phyloP scores from a whole-genome alignment of 2,329 filamentous ascomycete species.

The Monosporascus sp. region DNA sequence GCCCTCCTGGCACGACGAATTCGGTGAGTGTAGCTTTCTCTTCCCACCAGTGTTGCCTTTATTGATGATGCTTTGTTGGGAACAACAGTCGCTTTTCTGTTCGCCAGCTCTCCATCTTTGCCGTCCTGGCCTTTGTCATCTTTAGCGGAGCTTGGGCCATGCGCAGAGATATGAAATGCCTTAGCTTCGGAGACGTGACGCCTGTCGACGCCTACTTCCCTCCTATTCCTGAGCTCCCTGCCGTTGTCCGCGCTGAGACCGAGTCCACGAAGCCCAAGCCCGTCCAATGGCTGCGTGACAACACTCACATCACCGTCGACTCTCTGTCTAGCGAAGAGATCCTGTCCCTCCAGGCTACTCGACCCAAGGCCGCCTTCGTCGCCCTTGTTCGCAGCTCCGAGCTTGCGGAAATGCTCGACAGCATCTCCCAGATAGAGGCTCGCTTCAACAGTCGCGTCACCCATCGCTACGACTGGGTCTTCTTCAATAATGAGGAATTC shows the following conservation, averaged over 20 bases:
- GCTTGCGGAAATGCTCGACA: slow-evolving; percentile 58
- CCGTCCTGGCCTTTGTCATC: slow-evolving; percentile 13
- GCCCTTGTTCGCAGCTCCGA: slow-evolving; percentile 70
- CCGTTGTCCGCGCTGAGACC: not conserved
- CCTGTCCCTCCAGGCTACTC: slow-evolving; percentile 13
- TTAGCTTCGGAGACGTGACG: slow-evolving; percentile 2
- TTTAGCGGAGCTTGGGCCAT: slow-evolving; percentile 17
- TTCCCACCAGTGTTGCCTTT: slow-evolving; percentile 5
- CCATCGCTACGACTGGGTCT: slow-evolving; percentile 79
- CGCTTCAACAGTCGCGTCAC: slow-evolving; percentile 71
- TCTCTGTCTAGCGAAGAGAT: slow-evolving; percentile 10
- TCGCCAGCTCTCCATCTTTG: slow-evolving; percentile 14
- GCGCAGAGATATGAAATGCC: slow-evolving; percentile 9
- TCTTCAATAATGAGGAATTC: slow-evolving; percentile 79
- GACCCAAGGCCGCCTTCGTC: slow-evolving; percentile 44
- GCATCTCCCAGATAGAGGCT: slow-evolving; percentile 66
- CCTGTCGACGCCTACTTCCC: slow-evolving; percentile 19
- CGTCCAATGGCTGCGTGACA: slow-evolving; percentile 22
- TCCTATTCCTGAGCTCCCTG: slow-evolving; percentile 15
- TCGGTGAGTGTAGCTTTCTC: slow-evolving; percentile 13
- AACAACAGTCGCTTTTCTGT: slow-evolving; percentile 16
- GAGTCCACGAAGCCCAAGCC: slow-evolving; percentile 6
- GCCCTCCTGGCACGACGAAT: slow-evolving; percentile 13
- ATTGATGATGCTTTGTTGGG: slow-evolving; percentile 18
- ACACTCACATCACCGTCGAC: slow-evolving; percentile 17